A percentile compares a stretch with the other conserved stretches of the same genome.
phyloP scores from a whole-genome alignment of 139 green algal species.

The Chlorella sp. region DNA sequence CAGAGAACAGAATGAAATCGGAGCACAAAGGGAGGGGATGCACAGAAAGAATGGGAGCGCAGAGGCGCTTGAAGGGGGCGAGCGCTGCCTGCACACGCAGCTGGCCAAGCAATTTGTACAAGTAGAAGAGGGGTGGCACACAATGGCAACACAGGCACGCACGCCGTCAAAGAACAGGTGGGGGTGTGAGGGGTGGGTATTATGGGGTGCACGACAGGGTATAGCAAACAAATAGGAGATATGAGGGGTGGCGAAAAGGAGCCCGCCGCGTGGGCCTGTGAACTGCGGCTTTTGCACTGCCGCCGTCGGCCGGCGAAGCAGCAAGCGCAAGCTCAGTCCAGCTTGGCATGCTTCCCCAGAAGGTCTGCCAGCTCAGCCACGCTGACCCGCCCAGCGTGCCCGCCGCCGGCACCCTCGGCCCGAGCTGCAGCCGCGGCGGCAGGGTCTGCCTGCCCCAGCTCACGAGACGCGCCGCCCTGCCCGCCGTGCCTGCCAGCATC shows the following conservation, averaged over 20 bases:
- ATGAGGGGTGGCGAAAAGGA: not conserved
- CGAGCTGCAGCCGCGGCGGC: not conserved
- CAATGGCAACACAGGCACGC: not conserved
- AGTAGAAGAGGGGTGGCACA: not conserved
- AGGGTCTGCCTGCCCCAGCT: not conserved
- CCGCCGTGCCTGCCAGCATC: not conserved
- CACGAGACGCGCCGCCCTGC: not conserved
- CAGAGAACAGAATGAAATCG: not conserved
- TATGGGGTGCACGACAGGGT: not conserved
- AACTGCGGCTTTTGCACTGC: not conserved
- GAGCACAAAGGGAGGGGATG: not conserved
- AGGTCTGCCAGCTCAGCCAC: conserved; percentile 35
- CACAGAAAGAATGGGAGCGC: not conserved
- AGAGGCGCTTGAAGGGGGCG: too few species aligned
- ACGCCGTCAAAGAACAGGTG: not conserved
- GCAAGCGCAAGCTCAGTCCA: not conserved
- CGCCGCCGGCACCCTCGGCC: not conserved
- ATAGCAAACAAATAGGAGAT: not conserved
- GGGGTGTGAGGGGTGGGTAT: not conserved
- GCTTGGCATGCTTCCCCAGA: conserved; percentile 35
- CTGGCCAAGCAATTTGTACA: conserved; percentile 5
- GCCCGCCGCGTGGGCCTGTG: not conserved
- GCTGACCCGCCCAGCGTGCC: not conserved
- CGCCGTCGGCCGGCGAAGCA: too few species aligned
- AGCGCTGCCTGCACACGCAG: too few species aligned